phyloP scores from a whole-genome alignment of 805 yeast genomes.

The Saccharomycopsis sp. region DNA sequence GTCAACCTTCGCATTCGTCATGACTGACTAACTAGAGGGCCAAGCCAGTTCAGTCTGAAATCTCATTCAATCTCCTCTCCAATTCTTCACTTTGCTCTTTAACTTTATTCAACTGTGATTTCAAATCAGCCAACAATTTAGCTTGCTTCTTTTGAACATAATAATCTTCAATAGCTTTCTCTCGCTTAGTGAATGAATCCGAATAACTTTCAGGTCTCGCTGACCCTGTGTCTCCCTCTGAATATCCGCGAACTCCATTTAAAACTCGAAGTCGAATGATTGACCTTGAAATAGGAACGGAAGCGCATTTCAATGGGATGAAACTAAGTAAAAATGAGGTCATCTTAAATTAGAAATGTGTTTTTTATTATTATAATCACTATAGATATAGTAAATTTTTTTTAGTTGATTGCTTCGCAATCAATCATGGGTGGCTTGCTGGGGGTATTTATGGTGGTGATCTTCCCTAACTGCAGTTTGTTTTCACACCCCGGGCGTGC shows the following conservation, averaged over 20 bases:
- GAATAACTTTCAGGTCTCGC: constrained; percentile 46
- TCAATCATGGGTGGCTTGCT: not conserved
- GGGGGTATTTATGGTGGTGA: not conserved
- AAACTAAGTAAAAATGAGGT: not conserved
- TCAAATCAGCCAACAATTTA: constrained; percentile 73
- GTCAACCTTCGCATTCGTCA: no score
- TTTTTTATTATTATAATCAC: constrained; percentile 4
- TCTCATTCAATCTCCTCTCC: constrained; percentile 37
- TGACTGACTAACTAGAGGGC: no score
- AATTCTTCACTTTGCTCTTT: constrained; percentile 50
- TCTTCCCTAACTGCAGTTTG: not conserved
- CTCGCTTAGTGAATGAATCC: constrained; percentile 76
- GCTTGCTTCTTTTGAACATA: constrained; percentile 86
- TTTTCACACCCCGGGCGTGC: no score
- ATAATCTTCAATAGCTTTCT: constrained; percentile 83
- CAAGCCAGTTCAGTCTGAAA: constrained; percentile 15
- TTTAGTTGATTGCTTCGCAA: not conserved
- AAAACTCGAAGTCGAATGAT: constrained; percentile 22
- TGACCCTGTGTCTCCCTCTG: constrained; percentile 59
- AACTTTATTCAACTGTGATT: constrained; percentile 70
- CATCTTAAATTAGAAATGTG: not conserved
- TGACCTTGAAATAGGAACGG: not conserved
- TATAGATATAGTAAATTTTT: no score
- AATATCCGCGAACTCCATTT: constrained; percentile 31
- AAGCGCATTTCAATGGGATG: not conserved